phyloP scores from a whole-genome alignment of 1,139 yeast species.

The Magnusiomyces fungicola region DNA sequence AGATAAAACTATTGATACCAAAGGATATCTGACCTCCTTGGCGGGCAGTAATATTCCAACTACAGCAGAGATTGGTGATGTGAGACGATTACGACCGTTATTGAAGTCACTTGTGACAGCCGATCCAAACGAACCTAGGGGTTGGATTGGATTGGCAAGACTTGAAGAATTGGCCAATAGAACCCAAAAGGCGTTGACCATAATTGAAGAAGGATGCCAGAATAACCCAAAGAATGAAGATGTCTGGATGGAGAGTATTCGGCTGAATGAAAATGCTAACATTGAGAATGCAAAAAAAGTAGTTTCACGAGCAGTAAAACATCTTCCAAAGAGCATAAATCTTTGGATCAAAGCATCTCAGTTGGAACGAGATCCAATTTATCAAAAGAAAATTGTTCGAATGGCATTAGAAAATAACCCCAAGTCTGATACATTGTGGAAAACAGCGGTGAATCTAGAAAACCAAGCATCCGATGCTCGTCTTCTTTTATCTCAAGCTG shows the following conservation, averaged over 20 bases:
- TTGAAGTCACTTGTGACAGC: slow-evolving; percentile 61
- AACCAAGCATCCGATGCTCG: slow-evolving; percentile 41
- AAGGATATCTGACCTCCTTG: slow-evolving; percentile 37
- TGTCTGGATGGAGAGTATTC: slow-evolving; percentile 75
- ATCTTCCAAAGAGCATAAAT: slow-evolving; percentile 47
- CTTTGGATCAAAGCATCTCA: slow-evolving; percentile 70
- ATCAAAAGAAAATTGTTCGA: slow-evolving; percentile 52
- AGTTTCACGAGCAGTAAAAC: slow-evolving; percentile 58
- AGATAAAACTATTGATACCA: slow-evolving; percentile 35
- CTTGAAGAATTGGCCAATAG: slow-evolving; percentile 64
- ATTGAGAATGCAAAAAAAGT: slow-evolving; percentile 38
- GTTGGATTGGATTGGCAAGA: slow-evolving; percentile 86
- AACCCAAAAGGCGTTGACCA: slow-evolving; percentile 46
- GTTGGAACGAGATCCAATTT: slow-evolving; percentile 49
- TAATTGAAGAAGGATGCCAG: slow-evolving; percentile 67
- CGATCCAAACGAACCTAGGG: slow-evolving; percentile 65
- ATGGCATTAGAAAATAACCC: slow-evolving; percentile 73
- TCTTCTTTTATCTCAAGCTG: slow-evolving; percentile 57
- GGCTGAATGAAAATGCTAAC: slow-evolving; percentile 49
- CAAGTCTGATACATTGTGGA: slow-evolving; percentile 59
- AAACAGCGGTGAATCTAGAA: slow-evolving; percentile 40
- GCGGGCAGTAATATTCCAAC: slow-evolving; percentile 20
- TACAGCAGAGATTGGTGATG: slow-evolving; percentile 41
- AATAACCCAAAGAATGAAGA: slow-evolving; percentile 60
- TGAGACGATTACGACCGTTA: slow-evolving; percentile 51